Base-by-base conservation (phyloP, 1,284 basidiomycete species). In the Naganishia sp. region DNA sequence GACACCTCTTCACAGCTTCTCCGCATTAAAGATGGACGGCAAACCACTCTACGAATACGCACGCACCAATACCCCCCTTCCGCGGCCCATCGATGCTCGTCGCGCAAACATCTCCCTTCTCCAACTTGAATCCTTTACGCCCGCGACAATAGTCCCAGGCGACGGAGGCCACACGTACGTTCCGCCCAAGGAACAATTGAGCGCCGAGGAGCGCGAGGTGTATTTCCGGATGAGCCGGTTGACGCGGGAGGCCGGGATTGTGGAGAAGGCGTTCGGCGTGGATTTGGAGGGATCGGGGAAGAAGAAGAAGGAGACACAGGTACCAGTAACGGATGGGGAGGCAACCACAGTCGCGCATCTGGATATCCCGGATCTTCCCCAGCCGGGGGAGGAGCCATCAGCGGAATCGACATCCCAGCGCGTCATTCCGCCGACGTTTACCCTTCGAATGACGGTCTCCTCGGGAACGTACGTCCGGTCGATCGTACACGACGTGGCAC, bases 11-110 rank as follows among this genome's bases (percentile, higher is more conserved):
- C 21, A 15, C 71, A 97, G 94, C 77, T 99, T 95, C 80, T 99
- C 95, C 13, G 96, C 96, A 0, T 83, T 99, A 49, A 95, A 97
- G 79, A 99, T 99, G 92, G 94, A 99, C 73, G 96, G 96, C 2
- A 94, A 87, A 79, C 90, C 92, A 1, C 79, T 99, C 36, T 94
- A 99, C 78, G 95, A 99, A 74, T 99, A 99, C 76, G 96, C 96
- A 15, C 86, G 96, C 3, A 85, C 90, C 74, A 90, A 89, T 11
- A 88, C 89, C 59, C 91, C 94, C 0, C 84, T 99, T 16, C 96
- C 96, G 23, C 86, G 94, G 11, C 90, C 94, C 5, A 96, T 99
- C 70, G 92, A 94, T 72, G 79, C 88, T 53, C 87, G 96, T n/a
- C 84, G 86, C 70, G 90, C 91, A 36, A 90, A 86, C 2, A 87